Evolutionary conservation across 2,329 filamentous ascomycete species (phyloP).

Genomic region (Colletotrichum liriopes): DNA sequence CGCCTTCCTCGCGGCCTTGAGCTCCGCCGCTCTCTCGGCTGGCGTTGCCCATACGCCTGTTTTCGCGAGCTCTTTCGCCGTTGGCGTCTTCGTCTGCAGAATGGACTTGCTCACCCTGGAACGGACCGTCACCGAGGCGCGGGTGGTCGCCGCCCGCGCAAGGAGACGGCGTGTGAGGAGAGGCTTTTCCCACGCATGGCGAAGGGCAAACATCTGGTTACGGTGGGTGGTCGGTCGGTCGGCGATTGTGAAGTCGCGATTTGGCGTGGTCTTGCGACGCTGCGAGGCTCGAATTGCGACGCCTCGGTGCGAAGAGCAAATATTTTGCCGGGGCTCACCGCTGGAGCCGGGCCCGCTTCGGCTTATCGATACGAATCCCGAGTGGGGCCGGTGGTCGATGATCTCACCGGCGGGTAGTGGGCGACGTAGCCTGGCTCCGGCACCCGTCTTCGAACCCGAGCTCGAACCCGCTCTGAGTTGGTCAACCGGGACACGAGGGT

Average conservation of each 20-base stretch:
- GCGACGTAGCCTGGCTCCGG: too few relatives aligned
- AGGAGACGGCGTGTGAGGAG: not conserved
- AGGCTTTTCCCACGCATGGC: not conserved
- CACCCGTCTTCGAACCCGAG: too few relatives aligned
- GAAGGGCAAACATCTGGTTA: not conserved
- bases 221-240: not conserved
- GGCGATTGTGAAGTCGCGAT: not conserved
- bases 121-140: too few relatives aligned
- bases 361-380: not conserved
- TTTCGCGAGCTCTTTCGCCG: not conserved
- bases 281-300: not conserved
- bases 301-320: not conserved
- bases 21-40: not conserved
- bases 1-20: not conserved
- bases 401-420: too few relatives aligned
- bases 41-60: not conserved
- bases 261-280: not conserved
- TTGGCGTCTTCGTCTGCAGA: not conserved
- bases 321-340: slow-evolving; percentile 3
- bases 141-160: not conserved
- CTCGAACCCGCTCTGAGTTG: too few relatives aligned
- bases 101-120: not conserved
- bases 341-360: not conserved
- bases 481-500: too few relatives aligned
- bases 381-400: slow-evolving; percentile 1